Conservation (phyloP, 345 rosid species). For the thale cress (Arabidopsis thaliana) region DNA sequence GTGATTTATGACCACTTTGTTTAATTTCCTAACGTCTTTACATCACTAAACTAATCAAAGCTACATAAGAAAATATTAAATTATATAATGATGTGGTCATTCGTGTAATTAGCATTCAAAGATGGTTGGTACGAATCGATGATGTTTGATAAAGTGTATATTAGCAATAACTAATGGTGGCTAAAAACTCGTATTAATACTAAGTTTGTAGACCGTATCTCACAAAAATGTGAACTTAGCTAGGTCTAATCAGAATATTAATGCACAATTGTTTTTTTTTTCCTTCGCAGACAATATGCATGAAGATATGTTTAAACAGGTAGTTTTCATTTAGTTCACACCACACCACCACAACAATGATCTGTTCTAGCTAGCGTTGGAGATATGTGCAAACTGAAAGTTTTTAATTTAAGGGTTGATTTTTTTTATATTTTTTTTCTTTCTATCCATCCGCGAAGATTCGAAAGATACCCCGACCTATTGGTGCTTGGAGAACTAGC, state of each 20-base stretch:
- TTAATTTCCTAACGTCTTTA: neutral
- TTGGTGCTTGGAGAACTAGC: neutral
- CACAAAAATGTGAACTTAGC: no score
- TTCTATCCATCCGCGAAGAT: neutral
- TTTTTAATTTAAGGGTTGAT: no score
- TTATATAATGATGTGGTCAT: neutral
- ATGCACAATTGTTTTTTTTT: no score
- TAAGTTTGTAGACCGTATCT: no score
- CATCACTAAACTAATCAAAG: conserved; percentile 15
- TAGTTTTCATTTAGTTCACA: no score
- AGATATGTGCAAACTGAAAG: no score
- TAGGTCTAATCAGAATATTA: no score
- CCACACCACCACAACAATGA: no score
- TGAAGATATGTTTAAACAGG: no score
- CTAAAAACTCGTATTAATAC: conserved; percentile 1
- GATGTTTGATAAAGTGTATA: conserved; percentile 11
- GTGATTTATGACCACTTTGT: conserved; percentile 17
- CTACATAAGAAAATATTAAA: neutral
- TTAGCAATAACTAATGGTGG: neutral
- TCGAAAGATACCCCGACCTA: neutral
- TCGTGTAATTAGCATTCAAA: conserved; percentile 1
- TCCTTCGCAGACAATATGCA: no score
- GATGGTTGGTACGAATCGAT: conserved; percentile 20
- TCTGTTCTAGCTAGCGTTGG: no score
- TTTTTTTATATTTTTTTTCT: no score